Evolutionary conservation across 805 yeast genomes (phyloP), one percentile per base, ranked within the genome.

Genomic region (Candida sithepensis): DNA sequence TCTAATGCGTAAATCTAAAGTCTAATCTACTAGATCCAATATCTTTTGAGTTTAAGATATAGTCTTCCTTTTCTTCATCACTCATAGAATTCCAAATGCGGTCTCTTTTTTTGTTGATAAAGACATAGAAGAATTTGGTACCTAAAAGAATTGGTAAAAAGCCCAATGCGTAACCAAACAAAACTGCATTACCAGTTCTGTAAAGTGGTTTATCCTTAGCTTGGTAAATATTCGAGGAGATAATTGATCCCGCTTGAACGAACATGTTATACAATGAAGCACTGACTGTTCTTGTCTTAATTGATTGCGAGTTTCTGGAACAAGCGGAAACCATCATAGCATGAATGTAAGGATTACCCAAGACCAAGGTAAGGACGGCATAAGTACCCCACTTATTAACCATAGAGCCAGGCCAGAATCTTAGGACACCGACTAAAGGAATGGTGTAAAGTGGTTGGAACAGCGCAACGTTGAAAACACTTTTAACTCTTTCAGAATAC

Each of bases 241-340:
- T 66, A 42, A 85, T 79, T 18, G 69, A 63, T 1, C 81, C 84
- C 0, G 79, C 68, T 58, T 85, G 90, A 0, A 78, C 79, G 60
- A 73, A 75, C 72, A 83, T 81, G 56, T 84, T 85, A 58, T 78
- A 82, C 41, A 84, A 48, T 0, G 89, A 81, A 0, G 88, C 79
- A 13, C 84, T 74, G 4, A 84, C 81, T 0, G 89, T 78, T 54
- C 91, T 69, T 2, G 79, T 68, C n/a, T 83, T 65, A 23, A 84
- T 85, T 1, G 84, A 71, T 60, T 79, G 77, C 9, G 88, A 74
- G 55, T 83, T 83, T 24, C 77, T 62, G 0, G 89, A 81, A 47
- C 80, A 74, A 82, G 87, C 79, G 23, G 78, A 68, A 23, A 79
- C 82, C 49, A 75, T 67, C 42, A 82, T 63, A 1, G 85, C 78